Percentiles rank a stretch among this genome's conserved stretches.
These are phyloP conservation scores for Aurifilum marmelostoma DNA, from an alignment of 2,329 filamentous ascomycete species.

Conservation along the genomic window DNA sequence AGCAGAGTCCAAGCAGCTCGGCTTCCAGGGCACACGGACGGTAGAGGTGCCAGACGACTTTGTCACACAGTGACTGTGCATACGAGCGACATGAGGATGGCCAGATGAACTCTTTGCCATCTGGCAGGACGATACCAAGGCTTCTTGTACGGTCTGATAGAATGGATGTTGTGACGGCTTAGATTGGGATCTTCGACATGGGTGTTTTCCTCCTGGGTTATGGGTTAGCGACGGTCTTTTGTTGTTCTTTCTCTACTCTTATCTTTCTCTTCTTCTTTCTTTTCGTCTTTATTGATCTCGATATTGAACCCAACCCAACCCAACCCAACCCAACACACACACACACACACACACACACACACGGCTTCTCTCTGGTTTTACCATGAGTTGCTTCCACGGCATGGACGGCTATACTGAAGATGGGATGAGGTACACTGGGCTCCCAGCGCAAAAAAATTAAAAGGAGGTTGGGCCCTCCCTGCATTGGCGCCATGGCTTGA, in stretches of 20 bases:
- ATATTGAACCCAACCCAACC: not conserved
- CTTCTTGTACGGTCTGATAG: not conserved
- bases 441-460: not conserved
- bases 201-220: not conserved
- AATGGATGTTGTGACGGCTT: not conserved
- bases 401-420: not conserved
- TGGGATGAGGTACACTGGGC: not conserved
- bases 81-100: not conserved
- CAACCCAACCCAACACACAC: too few relatives aligned
- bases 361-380: not conserved
- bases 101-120: not conserved
- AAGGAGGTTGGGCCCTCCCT: not conserved
- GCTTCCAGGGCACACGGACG: constrained; percentile 40
- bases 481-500: not conserved
- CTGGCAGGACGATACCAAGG: not conserved
- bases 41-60: constrained; percentile 39
- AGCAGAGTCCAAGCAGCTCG: constrained; percentile 49
- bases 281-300: not conserved
- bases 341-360: not conserved
- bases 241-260: not conserved
- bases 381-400: not conserved
- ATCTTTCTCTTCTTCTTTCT: not conserved
- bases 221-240: not conserved
- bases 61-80: constrained; percentile 38
- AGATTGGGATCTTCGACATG: not conserved